A percentile compares a stretch with the other conserved stretches of the same genome.
Conservation (phyloP, 805 yeast genomes). For the Candida schatavii region DNA sequence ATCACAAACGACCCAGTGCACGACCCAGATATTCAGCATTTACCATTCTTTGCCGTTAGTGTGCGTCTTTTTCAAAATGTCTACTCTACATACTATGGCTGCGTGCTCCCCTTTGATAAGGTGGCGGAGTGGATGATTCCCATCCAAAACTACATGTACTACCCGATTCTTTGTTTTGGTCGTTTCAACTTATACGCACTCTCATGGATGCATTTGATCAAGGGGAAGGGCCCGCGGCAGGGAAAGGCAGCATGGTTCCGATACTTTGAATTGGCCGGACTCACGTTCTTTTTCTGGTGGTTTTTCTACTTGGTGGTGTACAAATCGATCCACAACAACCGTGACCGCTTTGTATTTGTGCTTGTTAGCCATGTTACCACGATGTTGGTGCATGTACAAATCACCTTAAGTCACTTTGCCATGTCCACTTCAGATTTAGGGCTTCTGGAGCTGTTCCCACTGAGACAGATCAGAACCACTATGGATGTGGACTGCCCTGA, state of each 20-base stretch:
- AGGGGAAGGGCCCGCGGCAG: constrained; percentile 74
- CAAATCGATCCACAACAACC: constrained; percentile 49
- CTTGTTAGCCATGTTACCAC: constrained; percentile 76
- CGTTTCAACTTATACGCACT: constrained; percentile 80
- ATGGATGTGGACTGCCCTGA: constrained; percentile 95
- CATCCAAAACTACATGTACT: constrained; percentile 67
- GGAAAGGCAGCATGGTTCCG: constrained; percentile 89
- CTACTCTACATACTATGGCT: constrained; percentile 79
- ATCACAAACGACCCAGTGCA: constrained; percentile 92
- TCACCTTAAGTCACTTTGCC: constrained; percentile 86
- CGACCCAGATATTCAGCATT: constrained; percentile 91
- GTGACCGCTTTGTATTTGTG: constrained; percentile 57
- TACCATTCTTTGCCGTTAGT: constrained; percentile 88
- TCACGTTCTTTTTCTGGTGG: constrained; percentile 74
- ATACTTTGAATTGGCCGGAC: constrained; percentile 71
- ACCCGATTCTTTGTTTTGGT: constrained; percentile 78
- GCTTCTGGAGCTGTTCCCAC: constrained; percentile 70
- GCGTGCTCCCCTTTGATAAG: constrained; percentile 62
- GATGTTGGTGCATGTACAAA: constrained; percentile 92
- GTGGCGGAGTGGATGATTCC: constrained; percentile 58
- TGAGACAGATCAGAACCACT: constrained; percentile 82
- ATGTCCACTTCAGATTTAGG: constrained; percentile 92
- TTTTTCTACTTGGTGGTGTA: constrained; percentile 64
- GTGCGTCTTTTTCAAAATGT: constrained; percentile 64
- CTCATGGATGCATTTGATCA: constrained; percentile 72